Conservation (phyloP, 306 rosid genomes). For the Crataegus laevigata region DNA sequence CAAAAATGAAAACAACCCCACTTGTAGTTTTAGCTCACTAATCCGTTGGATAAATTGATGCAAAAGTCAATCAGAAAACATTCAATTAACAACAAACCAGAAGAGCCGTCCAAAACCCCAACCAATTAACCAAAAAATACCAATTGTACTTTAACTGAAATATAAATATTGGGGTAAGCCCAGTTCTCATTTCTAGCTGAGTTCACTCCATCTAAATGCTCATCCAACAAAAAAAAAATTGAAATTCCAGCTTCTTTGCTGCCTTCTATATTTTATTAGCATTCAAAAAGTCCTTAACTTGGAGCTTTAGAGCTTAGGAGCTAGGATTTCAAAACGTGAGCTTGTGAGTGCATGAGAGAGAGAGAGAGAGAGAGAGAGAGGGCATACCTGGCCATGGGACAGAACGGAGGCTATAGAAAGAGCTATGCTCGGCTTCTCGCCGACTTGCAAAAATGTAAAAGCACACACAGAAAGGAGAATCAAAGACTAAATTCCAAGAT, state of each 20-base stretch:
- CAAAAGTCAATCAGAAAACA: too few relatives aligned
- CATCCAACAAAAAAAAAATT: background rate
- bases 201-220: background rate
- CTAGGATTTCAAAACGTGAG: background rate
- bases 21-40: too few relatives aligned
- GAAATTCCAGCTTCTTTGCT: background rate
- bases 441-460: conserved; percentile 45
- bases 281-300: conserved; percentile 1
- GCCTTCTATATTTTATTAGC: background rate
- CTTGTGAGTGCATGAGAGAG: background rate
- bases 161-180: background rate
- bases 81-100: too few relatives aligned
- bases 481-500: background rate
- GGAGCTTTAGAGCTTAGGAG: background rate
- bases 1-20: too few relatives aligned
- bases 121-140: too few relatives aligned
- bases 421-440: conserved; percentile 96
- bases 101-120: too few relatives aligned
- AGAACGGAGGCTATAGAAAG: conserved; percentile 72
- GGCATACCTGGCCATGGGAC: conserved; percentile 58
- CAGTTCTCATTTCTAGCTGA: background rate
- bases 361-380: background rate
- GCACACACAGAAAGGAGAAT: background rate
- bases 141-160: background rate
- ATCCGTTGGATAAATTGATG: too few relatives aligned